Evolutionary conservation across 2,329 filamentous ascomycete species (phyloP).

Genomic region (Ceratocystis ficicola): DNA sequence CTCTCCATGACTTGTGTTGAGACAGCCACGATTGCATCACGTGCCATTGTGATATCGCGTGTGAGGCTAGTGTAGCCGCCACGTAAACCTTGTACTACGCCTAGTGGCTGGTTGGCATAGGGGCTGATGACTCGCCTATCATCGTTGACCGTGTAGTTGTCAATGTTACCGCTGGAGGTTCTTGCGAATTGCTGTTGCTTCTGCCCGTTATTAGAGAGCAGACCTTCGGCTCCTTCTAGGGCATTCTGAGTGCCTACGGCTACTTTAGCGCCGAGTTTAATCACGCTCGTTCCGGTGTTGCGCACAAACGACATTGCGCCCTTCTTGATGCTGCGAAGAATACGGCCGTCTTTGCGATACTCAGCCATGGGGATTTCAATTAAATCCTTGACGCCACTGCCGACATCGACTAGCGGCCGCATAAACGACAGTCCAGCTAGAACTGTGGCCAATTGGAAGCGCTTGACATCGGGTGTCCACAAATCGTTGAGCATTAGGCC

Average conservation of each 20-base stretch:
- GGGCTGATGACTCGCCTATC: constrained; percentile 71
- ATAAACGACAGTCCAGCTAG: constrained; percentile 81
- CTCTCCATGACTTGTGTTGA: constrained; percentile 85
- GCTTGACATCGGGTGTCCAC: constrained; percentile 88
- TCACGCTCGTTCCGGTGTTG: constrained; percentile 87
- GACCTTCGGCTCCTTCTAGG: constrained; percentile 73
- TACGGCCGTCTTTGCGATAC: constrained; percentile 84
- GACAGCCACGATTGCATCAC: constrained; percentile 88
- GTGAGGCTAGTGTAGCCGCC: constrained; percentile 73
- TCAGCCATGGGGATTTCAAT: constrained; percentile 83
- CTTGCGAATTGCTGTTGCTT: constrained; percentile 35
- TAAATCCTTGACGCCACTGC: constrained; percentile 72
- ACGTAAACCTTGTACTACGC: constrained; percentile 72
- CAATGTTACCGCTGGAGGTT: background rate
- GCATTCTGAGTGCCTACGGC: constrained; percentile 92
- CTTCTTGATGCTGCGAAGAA: constrained; percentile 84
- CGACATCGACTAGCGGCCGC: constrained; percentile 82
- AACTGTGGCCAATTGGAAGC: constrained; percentile 78
- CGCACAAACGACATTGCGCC: constrained; percentile 81
- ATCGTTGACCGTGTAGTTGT: constrained; percentile 35
- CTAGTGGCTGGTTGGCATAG: constrained; percentile 88
- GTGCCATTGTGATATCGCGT: constrained; percentile 72
- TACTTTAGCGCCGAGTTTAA: constrained; percentile 85
- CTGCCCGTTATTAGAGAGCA: constrained; percentile 39
- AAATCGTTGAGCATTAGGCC: constrained; percentile 87